Evolutionary conservation across 225 moss, liverwort and hornwort genomes (phyloP).

Genomic region (Takakia lepidozioides): DNA sequence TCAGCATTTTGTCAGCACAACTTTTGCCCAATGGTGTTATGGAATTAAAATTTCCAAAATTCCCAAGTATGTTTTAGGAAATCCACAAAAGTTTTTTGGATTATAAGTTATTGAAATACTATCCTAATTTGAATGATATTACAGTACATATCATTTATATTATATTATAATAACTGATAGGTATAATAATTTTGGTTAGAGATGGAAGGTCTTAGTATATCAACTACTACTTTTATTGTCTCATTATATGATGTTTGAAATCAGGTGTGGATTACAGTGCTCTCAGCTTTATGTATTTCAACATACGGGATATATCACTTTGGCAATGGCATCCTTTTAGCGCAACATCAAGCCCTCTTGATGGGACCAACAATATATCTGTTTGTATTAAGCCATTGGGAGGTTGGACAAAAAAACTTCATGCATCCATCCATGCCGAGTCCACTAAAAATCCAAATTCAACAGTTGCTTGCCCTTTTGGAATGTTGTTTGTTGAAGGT

Average conservation of each 20-base stretch:
- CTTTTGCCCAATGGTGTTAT: conserved; percentile 55
- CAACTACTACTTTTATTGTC: too few species aligned
- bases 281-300: conserved; percentile 57
- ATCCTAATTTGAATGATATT: not conserved
- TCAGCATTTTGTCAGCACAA: conserved; percentile 50
- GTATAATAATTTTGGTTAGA: not conserved
- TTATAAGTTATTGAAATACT: too few species aligned
- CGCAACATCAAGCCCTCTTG: conserved; percentile 63
- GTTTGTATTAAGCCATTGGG: conserved; percentile 75
- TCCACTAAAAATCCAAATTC: conserved; percentile 2
- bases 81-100: too few species aligned
- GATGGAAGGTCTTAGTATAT: too few species aligned
- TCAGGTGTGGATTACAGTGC: conserved; percentile 53
- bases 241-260: not conserved
- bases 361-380: conserved; percentile 30
- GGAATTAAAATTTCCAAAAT: conserved; percentile 62
- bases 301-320: conserved; percentile 48
- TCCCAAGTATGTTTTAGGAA: conserved; percentile 24
- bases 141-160: not conserved
- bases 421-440: too few species aligned
- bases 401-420: too few species aligned
- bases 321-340: conserved; percentile 84
- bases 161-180: not conserved
- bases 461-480: conserved; percentile 28
- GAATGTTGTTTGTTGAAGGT: conserved; percentile 46